Percentiles rank a stretch among this genome's conserved stretches.
These are phyloP conservation scores for Narthecium ossifragum DNA, from an alignment of 106 monocot genomes.

Conservation along the genomic window DNA sequence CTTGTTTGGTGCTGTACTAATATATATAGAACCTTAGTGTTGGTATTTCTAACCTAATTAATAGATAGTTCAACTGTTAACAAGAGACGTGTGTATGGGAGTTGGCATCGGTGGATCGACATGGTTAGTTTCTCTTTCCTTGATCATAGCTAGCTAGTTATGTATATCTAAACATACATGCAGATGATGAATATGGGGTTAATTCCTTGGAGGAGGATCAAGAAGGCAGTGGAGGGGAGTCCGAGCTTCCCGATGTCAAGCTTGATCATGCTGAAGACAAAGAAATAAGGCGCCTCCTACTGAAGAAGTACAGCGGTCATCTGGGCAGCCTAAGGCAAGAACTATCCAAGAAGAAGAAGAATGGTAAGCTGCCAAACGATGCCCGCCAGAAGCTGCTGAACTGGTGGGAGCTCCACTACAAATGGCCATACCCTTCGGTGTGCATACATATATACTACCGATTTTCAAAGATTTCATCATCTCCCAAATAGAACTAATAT, in stretches of 20 bases:
- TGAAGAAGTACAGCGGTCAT: conserved; percentile 75
- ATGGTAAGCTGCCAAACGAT: conserved; percentile 84
- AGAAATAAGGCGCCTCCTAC: conserved; percentile 66
- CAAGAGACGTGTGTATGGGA: too few species aligned
- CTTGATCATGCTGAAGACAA: conserved; percentile 48
- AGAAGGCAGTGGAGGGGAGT: conserved; percentile 23
- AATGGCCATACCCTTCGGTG: conserved; percentile 87
- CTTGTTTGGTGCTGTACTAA: too few species aligned
- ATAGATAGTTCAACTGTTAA: too few species aligned
- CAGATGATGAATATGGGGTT: conserved; percentile 28
- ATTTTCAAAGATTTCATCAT: not conserved
- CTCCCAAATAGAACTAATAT: not conserved
- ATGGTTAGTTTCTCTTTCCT: too few species aligned
- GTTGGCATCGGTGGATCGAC: too few species aligned
- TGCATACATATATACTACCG: not conserved
- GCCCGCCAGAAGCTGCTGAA: conserved; percentile 72
- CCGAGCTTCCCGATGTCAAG: conserved; percentile 38
- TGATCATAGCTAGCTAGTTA: too few species aligned
- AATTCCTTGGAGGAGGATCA: conserved; percentile 37
- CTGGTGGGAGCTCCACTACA: conserved; percentile 85
- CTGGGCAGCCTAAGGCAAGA: conserved; percentile 68
- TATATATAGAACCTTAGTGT: too few species aligned
- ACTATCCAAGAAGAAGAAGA: conserved; percentile 72
- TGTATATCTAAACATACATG: too few species aligned
- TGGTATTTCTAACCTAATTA: too few species aligned